Evolutionary conservation across 2,329 filamentous ascomycete species (phyloP), one percentile per base, ranked within the genome.

Genomic region (Monilinia polystroma): DNA sequence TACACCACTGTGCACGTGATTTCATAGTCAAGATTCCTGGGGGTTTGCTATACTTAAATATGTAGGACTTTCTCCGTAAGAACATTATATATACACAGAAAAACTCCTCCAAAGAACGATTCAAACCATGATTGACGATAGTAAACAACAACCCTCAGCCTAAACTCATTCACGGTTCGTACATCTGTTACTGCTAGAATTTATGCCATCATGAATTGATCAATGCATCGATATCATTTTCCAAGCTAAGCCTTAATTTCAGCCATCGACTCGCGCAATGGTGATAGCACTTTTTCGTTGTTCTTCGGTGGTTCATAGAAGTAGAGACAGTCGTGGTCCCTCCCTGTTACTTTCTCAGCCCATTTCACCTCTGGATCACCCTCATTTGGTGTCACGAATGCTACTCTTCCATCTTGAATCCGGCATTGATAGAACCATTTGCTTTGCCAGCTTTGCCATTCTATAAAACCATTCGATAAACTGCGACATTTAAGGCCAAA

Each of bases 371-470:
- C 58, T 18, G 58, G 29, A 11, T 35, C 32, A 11, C 32, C 32
- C 29, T 38, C 16, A 4, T 51, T 38, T 11, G n/a, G 12, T 6
- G 7, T 51, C 29, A 60, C 58, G 38, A 38, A 60, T 51, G 45
- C 58, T 1, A 38, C 45, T 1, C 11, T 38, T 51, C 29, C 45
- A 18, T 38, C 18, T 3, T 16, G 8, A 20, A 60, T 8, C 10
- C 58, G 58, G n/a, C 5, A 38, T 16, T n/a, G 7, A 38, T 60
- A 6, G 18, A 51, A 60, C 58, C 58, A 60, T 12, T 51, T 5
- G 5, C 18, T 38, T 20, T 60, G 58, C 58, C 58, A 60, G 16
- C 49, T 60, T 14, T 60, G 58, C n/a, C 10, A 51, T 51, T 60
- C 58, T 14, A 51, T 2, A 60, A 51, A 60, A 12, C 45, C 29